Evolutionary conservation across 164 flowering plant species (phyloP).

Genomic region (Tetrastigma voinierianum): DNA sequence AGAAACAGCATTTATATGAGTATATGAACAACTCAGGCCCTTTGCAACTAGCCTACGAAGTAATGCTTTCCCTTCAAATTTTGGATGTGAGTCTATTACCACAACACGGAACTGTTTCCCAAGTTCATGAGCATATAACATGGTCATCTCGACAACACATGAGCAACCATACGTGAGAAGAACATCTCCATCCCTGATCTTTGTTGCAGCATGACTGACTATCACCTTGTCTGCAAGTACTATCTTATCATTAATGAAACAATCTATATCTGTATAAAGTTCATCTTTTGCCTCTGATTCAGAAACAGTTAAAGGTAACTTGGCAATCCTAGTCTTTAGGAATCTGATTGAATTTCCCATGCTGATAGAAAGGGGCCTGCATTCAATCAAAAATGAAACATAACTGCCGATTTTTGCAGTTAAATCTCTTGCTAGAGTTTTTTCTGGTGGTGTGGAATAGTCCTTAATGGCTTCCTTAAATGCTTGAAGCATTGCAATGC

Average conservation of each 20-base stretch:
- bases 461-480: slow-evolving; percentile 74
- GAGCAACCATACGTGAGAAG: slow-evolving; percentile 85
- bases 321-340: slow-evolving; percentile 66
- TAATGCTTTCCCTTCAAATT: slow-evolving; percentile 74
- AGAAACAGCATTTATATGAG: slow-evolving; percentile 86
- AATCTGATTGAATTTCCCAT: slow-evolving; percentile 93
- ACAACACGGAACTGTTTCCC: slow-evolving; percentile 85
- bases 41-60: slow-evolving; percentile 75
- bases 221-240: slow-evolving; percentile 80
- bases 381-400: slow-evolving; percentile 73
- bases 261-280: slow-evolving; percentile 66
- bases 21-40: slow-evolving; percentile 85
- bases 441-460: slow-evolving; percentile 74
- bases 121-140: slow-evolving; percentile 80
- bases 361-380: slow-evolving; percentile 90
- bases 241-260: slow-evolving; percentile 81
- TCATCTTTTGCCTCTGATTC: slow-evolving; percentile 80
- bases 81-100: slow-evolving; percentile 90
- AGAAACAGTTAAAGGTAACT: slow-evolving; percentile 57
- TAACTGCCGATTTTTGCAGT: slow-evolving; percentile 77
- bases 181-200: slow-evolving; percentile 89
- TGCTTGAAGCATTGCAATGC: slow-evolving; percentile 93
- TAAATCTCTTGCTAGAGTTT: slow-evolving; percentile 66
- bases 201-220: slow-evolving; percentile 83
- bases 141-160: slow-evolving; percentile 77